Base-by-base conservation (phyloP, 2,329 filamentous ascomycete genomes). In the Cordyceps javanica region DNA sequence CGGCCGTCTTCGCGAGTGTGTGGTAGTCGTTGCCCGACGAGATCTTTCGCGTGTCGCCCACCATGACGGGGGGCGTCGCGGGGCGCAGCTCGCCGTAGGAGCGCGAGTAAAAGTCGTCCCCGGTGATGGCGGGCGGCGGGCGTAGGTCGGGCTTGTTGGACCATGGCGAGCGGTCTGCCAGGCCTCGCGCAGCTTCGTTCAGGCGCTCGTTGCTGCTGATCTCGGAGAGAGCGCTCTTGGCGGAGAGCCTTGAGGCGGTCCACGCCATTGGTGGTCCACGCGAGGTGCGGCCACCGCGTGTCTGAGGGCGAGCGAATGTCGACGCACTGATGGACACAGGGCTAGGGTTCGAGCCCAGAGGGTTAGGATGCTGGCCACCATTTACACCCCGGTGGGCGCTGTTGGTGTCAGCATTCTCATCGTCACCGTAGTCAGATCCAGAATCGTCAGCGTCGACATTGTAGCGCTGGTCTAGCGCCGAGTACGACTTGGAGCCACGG, bases 21-120 rank as follows among this genome's bases (percentile, higher is more conserved):
- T 73, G 73, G 57, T 76, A 81, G 65, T 87, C 83, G 59, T 81
- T 83, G 1, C 83, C 83, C 5, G 80, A 81, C 13, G 81, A 84
- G 5, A 85, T 75, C 66, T 86, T 82, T 48, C 82, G 73, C 26
- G 68, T 71, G 23, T 65, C 67, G 14, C 77, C 79, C 13, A 85
- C 66, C 62, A 82, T 75, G 14, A 83, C 67, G 0, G 82, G 83
- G 28, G 81, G 79, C 6, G 80, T 82, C 1, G 71, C 77, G 3
- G 77, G 66, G 64, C 75, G 78, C 46, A 86, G 72, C 50, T 81
- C 77, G n/a, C 82, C 82, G 62, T 87, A 86, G n/a, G 80, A 76
- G 66, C 81, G 82, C 10, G 79, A 69, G 64, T 75, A 80, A 66
- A 84, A 83, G 46, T 67, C 68, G 16, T 82, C 79, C 32, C 73